Evolutionary conservation across 2,329 filamentous ascomycete species (phyloP).

Genomic region (Pseudogymnoascus sp.): DNA sequence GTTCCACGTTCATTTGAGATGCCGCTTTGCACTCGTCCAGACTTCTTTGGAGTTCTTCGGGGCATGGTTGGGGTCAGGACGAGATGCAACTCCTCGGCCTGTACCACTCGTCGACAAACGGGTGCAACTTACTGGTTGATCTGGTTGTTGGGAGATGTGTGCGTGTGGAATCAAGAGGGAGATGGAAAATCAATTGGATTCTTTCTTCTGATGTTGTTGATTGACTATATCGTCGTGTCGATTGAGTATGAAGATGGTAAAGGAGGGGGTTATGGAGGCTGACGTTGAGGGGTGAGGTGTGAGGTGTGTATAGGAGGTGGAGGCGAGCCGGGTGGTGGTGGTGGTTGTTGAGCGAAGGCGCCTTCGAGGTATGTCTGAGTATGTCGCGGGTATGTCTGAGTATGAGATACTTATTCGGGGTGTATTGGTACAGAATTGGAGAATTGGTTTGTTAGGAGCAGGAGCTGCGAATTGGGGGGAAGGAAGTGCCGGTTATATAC

Average conservation of each 20-base stretch:
- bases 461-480: not conserved
- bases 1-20: not conserved
- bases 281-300: constrained; percentile 4
- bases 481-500: not conserved
- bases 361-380: not conserved
- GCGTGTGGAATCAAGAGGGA: not conserved
- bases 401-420: not conserved
- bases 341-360: not conserved
- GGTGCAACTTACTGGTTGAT: not conserved
- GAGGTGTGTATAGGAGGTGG: not conserved
- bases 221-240: not conserved
- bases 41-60: not conserved
- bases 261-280: not conserved
- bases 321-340: not conserved
- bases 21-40: not conserved
- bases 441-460: not conserved
- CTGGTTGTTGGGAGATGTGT: not conserved
- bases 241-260: not conserved
- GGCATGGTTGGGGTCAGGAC: not conserved
- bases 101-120: not conserved
- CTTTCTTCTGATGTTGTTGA: not conserved
- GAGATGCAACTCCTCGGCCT: not conserved
- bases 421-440: not conserved
- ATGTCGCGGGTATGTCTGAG: not conserved
- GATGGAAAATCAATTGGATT: not conserved